Conservation (phyloP, 2,329 filamentous ascomycete genomes). For the Dendrostoma leiphaemia region DNA sequence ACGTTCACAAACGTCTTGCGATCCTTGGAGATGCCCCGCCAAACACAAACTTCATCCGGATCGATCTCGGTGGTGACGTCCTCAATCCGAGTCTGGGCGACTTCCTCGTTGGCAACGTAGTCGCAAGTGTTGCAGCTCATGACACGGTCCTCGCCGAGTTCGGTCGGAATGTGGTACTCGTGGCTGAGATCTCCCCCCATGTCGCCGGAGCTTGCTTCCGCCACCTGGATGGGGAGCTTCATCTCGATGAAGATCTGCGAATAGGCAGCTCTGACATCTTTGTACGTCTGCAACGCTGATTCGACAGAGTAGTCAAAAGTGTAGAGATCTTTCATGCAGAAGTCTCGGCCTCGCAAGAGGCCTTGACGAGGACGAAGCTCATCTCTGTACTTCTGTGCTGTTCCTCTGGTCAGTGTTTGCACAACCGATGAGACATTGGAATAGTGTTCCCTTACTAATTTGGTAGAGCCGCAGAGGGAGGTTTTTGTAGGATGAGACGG, state of each 20-base stretch:
- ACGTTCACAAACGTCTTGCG: constrained; percentile 66
- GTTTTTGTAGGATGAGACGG: constrained; percentile 79
- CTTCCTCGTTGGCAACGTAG: constrained; percentile 83
- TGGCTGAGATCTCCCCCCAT: constrained; percentile 94
- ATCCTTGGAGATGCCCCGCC: constrained; percentile 68
- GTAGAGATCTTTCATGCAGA: constrained; percentile 97
- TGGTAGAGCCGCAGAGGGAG: constrained; percentile 88
- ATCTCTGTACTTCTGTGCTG: constrained; percentile 90
- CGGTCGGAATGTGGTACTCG: constrained; percentile 83
- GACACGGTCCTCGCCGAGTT: constrained; percentile 81
- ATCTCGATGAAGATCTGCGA: constrained; percentile 72
- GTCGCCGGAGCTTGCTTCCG: constrained; percentile 89
- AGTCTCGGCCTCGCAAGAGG: constrained; percentile 83
- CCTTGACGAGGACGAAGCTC: constrained; percentile 87
- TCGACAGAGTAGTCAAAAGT: constrained; percentile 75
- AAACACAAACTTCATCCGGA: constrained; percentile 28
- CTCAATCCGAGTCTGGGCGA: constrained; percentile 49
- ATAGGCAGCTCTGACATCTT: constrained; percentile 72
- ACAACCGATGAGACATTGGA: too few species aligned
- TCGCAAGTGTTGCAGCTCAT: constrained; percentile 72
- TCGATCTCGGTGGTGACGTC: background rate
- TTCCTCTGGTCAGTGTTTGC: background rate
- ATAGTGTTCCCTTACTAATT: constrained; percentile 60
- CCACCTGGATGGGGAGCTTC: constrained; percentile 78
- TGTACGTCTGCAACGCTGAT: constrained; percentile 78